A percentile compares a stretch with the other conserved stretches of the same genome.
Conservation (phyloP, 169 alveolate genomes). For the Cryptosporidium tyzzeri region DNA sequence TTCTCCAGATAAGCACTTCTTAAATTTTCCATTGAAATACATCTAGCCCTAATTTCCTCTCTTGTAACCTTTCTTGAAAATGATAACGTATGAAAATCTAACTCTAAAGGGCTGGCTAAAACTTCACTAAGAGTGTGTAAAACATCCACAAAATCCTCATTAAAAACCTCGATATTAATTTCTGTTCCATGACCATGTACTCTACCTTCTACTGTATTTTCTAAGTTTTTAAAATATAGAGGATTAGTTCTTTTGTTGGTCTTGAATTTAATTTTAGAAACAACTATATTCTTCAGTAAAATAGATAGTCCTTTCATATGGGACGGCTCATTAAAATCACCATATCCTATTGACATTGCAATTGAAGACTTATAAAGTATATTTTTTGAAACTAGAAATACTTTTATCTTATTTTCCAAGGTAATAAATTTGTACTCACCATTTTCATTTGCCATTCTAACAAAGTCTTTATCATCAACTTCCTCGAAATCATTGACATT, state of each 20-base stretch:
- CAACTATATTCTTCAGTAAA: slow-evolving; percentile 31
- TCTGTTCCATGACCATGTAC: slow-evolving; percentile 9
- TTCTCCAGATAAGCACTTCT: neutral
- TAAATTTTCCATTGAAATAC: slow-evolving; percentile 8
- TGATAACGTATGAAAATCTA: neutral
- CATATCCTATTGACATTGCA: slow-evolving; percentile 22
- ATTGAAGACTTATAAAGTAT: slow-evolving; percentile 49
- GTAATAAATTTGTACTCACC: slow-evolving; percentile 49
- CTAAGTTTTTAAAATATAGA: slow-evolving; percentile 29
- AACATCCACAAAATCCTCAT: slow-evolving; percentile 39
- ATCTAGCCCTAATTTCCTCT: slow-evolving; percentile 18
- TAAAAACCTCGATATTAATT: slow-evolving; percentile 28
- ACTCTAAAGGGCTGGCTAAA: neutral
- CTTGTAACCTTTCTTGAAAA: slow-evolving; percentile 11
- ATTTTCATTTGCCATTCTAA: slow-evolving; percentile 2
- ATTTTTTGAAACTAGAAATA: slow-evolving; percentile 36
- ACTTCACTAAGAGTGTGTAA: slow-evolving; percentile 7
- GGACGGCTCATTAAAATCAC: slow-evolving; percentile 32
- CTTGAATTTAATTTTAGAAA: slow-evolving; percentile 39
- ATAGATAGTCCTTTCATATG: slow-evolving; percentile 9
- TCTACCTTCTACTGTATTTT: slow-evolving; percentile 22
- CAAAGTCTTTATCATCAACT: slow-evolving; percentile 27
- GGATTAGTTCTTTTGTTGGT: slow-evolving; percentile 1
- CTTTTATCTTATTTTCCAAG: slow-evolving; percentile 40
- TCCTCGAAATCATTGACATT: slow-evolving; percentile 48